Conservation (phyloP, 2,329 filamentous ascomycete species). For the Aspergillus alliaceus region DNA sequence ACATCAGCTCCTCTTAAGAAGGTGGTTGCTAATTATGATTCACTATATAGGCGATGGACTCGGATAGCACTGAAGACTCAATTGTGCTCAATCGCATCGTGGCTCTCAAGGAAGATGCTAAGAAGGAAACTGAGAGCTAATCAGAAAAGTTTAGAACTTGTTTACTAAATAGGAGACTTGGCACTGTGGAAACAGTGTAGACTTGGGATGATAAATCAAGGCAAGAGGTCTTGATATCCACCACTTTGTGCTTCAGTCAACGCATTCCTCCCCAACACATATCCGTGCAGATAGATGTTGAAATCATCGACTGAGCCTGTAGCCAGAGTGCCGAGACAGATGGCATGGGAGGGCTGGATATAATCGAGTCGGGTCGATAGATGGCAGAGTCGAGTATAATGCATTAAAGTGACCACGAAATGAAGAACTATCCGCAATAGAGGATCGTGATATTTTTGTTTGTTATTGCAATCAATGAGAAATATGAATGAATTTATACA, state of each 20-base stretch:
- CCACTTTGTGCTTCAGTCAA: background rate
- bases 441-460: too few relatives aligned
- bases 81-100: conserved; percentile 90
- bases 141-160: too few relatives aligned
- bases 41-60: conserved; percentile 56
- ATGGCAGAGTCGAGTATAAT: too few relatives aligned
- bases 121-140: conserved; percentile 7
- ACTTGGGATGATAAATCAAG: background rate
- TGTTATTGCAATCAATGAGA: too few relatives aligned
- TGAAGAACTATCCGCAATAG: too few relatives aligned
- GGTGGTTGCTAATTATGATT: background rate
- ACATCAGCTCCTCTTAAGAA: background rate
- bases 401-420: too few relatives aligned
- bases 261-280: background rate
- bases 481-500: too few relatives aligned
- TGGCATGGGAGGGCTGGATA: too few relatives aligned
- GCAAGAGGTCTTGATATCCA: background rate
- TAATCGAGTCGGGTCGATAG: too few relatives aligned
- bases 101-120: conserved; percentile 69
- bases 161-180: too few relatives aligned
- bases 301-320: background rate
- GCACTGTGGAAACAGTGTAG: too few relatives aligned
- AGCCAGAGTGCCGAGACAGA: too few relatives aligned
- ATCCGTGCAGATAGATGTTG: background rate
- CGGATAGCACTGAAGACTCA: conserved; percentile 74